Evolutionary conservation across 495 filamentous ascomycete species (phyloP).

Genomic region (Daldinia caldariorum): DNA sequence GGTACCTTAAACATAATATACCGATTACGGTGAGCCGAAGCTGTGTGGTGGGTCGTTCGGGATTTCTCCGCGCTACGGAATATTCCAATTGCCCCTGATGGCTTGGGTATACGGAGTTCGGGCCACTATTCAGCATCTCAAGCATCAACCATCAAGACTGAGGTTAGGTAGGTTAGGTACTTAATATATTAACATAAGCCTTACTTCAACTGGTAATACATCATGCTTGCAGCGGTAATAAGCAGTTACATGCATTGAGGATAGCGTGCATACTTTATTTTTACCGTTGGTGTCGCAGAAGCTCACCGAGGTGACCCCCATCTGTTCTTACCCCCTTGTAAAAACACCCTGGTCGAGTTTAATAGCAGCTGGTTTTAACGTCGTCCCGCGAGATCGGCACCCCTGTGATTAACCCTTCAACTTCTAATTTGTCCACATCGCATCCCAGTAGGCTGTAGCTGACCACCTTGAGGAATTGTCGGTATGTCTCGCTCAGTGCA

Average conservation of each 20-base stretch:
- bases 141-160: too few relatives aligned
- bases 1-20: neutral
- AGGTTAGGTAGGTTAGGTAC: too few relatives aligned
- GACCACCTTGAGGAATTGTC: constrained; percentile 2
- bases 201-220: neutral
- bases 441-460: neutral
- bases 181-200: neutral
- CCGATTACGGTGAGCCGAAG: constrained; percentile 4
- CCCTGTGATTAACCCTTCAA: neutral
- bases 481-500: neutral
- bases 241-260: neutral
- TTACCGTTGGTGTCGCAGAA: neutral
- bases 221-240: neutral
- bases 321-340: neutral
- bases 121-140: too few relatives aligned
- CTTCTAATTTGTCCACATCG: neutral
- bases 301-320: neutral
- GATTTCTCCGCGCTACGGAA: neutral
- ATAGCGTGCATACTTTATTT: neutral
- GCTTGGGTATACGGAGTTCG: neutral
- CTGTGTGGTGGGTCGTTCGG: neutral
- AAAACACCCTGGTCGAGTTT: neutral
- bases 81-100: neutral
- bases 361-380: neutral
- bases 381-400: constrained; percentile 7